A percentile compares a stretch with the other conserved stretches of the same genome.
These are phyloP conservation scores for Acacia pycnantha DNA, from an alignment of 331 rosid genomes.

Conservation along the genomic window DNA sequence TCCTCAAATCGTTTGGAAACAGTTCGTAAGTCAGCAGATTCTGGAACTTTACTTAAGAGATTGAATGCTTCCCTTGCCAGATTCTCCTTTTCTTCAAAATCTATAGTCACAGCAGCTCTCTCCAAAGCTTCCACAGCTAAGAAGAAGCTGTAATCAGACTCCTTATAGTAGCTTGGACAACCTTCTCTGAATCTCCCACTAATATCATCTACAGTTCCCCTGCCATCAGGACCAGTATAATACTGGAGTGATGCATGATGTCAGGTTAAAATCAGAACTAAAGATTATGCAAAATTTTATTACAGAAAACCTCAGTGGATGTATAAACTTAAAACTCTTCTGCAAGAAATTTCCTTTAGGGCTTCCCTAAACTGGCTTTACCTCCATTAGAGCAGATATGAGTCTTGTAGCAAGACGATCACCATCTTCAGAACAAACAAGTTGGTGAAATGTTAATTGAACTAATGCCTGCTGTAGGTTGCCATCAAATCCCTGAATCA, in stretches of 20 bases:
- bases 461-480: slow-evolving; percentile 56
- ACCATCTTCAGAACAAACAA: slow-evolving; percentile 95
- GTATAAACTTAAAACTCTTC: slow-evolving; percentile 16
- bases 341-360: slow-evolving; percentile 21
- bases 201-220: slow-evolving; percentile 95
- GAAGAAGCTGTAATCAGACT: slow-evolving; percentile 95
- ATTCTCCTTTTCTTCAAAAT: slow-evolving; percentile 69
- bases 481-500: slow-evolving; percentile 86
- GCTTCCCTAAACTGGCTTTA: slow-evolving; percentile 44
- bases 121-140: slow-evolving; percentile 95
- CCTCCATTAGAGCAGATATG: slow-evolving; percentile 94
- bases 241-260: slow-evolving; percentile 49
- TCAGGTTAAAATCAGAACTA: slow-evolving; percentile 29
- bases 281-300: slow-evolving; percentile 18
- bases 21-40: slow-evolving; percentile 85
- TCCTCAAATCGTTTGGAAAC: slow-evolving; percentile 97
- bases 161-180: slow-evolving; percentile 96
- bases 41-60: slow-evolving; percentile 89
- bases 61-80: slow-evolving; percentile 88
- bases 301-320: slow-evolving; percentile 15
- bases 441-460: slow-evolving; percentile 86
- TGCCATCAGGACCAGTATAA: slow-evolving; percentile 97
- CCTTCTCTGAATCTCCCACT: slow-evolving; percentile 91
- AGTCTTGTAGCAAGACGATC: slow-evolving; percentile 86
- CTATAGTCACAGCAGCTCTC: slow-evolving; percentile 83